Evolutionary conservation across 1,284 basidiomycete species (phyloP).

Genomic region (Veloporphyrellus conicus): DNA sequence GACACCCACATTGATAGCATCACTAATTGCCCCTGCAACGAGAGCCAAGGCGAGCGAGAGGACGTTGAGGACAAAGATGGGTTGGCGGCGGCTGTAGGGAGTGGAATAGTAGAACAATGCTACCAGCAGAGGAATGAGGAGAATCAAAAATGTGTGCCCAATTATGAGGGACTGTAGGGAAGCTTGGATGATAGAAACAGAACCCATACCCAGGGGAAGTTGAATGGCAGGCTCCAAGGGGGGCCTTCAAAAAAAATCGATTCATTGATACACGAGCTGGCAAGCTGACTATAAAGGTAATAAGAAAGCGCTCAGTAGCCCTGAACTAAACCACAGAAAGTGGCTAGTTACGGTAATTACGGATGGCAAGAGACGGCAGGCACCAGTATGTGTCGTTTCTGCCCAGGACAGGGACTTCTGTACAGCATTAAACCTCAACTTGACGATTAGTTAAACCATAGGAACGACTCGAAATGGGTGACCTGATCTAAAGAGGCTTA

Average conservation of each 20-base stretch:
- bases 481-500: too few species aligned
- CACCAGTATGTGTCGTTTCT: background rate
- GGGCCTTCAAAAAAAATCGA: background rate
- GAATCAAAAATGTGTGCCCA: conserved; percentile 15
- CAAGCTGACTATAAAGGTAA: background rate
- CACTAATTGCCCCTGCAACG: background rate
- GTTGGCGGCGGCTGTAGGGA: conserved; percentile 14
- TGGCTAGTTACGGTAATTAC: background rate
- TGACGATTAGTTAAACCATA: background rate
- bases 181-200: background rate
- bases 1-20: conserved; percentile 7
- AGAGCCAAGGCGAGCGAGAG: conserved; percentile 9
- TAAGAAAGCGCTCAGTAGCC: background rate
- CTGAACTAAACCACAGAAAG: too few species aligned
- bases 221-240: background rate
- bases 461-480: background rate
- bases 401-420: background rate
- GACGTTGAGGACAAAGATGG: conserved; percentile 27
- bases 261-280: background rate
- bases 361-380: background rate
- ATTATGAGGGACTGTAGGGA: conserved; percentile 11
- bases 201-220: background rate
- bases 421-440: background rate
- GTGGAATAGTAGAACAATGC: conserved; percentile 28
- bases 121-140: conserved; percentile 21